Percentiles rank a stretch among this genome's conserved stretches.
Evolutionary conservation across 495 filamentous ascomycete genomes (phyloP).

Genomic region (Hypoxylon rickii): DNA sequence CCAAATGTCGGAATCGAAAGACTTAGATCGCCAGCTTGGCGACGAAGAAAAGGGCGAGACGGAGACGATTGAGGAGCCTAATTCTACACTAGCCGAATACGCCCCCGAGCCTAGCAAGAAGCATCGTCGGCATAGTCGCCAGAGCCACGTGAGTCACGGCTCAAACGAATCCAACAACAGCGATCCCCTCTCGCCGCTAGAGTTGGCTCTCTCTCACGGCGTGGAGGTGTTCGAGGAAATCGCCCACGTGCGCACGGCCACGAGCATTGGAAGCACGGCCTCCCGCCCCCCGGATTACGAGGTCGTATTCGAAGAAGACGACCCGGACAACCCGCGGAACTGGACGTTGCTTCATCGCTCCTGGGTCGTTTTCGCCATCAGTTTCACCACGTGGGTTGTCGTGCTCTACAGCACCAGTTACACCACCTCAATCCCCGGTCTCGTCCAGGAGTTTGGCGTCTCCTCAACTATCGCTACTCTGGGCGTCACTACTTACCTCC

Average conservation of each 20-base stretch:
- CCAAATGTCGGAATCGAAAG: slow-evolving; percentile 4
- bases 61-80: not conserved
- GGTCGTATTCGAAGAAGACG: slow-evolving; percentile 68
- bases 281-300: slow-evolving; percentile 72
- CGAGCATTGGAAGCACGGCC: slow-evolving; percentile 61
- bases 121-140: slow-evolving; percentile 19
- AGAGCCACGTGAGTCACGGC: slow-evolving; percentile 29
- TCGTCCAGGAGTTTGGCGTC: slow-evolving; percentile 69
- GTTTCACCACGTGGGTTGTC: slow-evolving; percentile 73
- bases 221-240: slow-evolving; percentile 31
- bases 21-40: slow-evolving; percentile 9
- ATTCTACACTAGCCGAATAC: slow-evolving; percentile 8
- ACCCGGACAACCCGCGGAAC: slow-evolving; percentile 74
- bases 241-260: slow-evolving; percentile 42
- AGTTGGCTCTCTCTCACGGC: slow-evolving; percentile 43
- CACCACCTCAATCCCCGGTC: slow-evolving; percentile 67
- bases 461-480: slow-evolving; percentile 64
- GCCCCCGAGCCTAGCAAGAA: slow-evolving; percentile 26
- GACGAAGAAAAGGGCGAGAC: slow-evolving; percentile 10
- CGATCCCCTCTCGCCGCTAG: slow-evolving; percentile 43
- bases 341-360: slow-evolving; percentile 73
- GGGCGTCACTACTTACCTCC: slow-evolving; percentile 78
- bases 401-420: slow-evolving; percentile 89
- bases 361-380: slow-evolving; percentile 65
- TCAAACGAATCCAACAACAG: slow-evolving; percentile 34